A percentile compares a stretch with the other conserved stretches of the same genome.
These are phyloP conservation scores for Leptographium wingfieldii DNA, from an alignment of 2,329 filamentous ascomycete genomes.

Conservation along the genomic window DNA sequence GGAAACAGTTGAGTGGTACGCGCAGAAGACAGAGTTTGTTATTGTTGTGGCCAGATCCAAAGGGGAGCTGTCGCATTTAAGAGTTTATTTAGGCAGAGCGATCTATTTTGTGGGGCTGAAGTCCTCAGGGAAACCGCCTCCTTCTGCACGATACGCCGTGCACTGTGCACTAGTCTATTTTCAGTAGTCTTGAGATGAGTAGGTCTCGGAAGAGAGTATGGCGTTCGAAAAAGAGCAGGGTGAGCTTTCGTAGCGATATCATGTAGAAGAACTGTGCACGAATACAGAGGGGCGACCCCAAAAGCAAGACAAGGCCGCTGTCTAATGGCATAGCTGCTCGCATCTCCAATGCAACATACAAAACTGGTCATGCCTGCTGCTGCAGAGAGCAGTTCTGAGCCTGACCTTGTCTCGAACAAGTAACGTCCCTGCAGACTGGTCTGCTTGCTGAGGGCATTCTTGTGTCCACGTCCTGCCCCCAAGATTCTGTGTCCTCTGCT, in stretches of 20 bases:
- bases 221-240: background rate
- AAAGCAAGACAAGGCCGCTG: too few relatives aligned
- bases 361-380: too few relatives aligned
- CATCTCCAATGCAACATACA: too few relatives aligned
- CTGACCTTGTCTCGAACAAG: too few relatives aligned
- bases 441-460: background rate
- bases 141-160: background rate
- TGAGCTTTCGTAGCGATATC: background rate
- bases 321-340: too few relatives aligned
- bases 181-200: background rate
- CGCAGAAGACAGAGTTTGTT: background rate
- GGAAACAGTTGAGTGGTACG: background rate
- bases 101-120: background rate
- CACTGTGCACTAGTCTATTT: background rate
- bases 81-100: background rate
- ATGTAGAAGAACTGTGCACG: background rate
- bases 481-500: background rate
- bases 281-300: too few relatives aligned
- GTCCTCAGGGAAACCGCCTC: constrained; percentile 8
- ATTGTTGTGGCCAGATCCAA: background rate
- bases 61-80: constrained; percentile 3
- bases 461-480: too few relatives aligned
- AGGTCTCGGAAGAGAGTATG: background rate
- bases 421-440: too few relatives aligned
- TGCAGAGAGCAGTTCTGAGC: too few relatives aligned